Conservation (phyloP, 2,329 filamentous ascomycete genomes). For the Diaporthe helianthi region DNA sequence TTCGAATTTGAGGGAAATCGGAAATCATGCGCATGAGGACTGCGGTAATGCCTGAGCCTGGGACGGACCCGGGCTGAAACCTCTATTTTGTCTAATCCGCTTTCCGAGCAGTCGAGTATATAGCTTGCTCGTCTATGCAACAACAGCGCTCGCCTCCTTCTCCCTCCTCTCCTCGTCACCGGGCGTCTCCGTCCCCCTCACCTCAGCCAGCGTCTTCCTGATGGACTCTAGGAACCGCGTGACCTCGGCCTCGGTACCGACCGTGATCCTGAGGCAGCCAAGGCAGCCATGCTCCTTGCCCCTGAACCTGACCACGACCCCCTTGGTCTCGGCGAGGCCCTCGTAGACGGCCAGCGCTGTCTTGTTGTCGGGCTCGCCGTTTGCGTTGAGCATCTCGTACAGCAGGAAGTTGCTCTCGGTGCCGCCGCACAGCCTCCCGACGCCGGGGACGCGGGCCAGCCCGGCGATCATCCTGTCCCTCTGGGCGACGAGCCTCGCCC, state of each 20-base stretch:
- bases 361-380: constrained; percentile 79
- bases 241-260: constrained; percentile 89
- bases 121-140: constrained; percentile 42
- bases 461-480: constrained; percentile 77
- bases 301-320: constrained; percentile 92
- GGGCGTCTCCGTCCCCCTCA: constrained; percentile 44
- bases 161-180: constrained; percentile 47
- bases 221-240: constrained; percentile 78
- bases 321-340: constrained; percentile 80
- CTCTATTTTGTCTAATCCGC: constrained; percentile 22
- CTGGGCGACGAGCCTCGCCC: constrained; percentile 74
- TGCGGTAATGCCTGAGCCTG: background rate
- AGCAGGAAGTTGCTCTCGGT: constrained; percentile 87
- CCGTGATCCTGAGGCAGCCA: constrained; percentile 88
- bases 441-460: constrained; percentile 76
- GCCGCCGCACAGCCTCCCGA: constrained; percentile 84
- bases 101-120: background rate
- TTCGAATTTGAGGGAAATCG: background rate
- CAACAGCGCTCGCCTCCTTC: constrained; percentile 45
- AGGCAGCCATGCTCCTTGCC: constrained; percentile 91
- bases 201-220: constrained; percentile 54
- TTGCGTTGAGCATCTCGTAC: constrained; percentile 80
- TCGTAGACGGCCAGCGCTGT: constrained; percentile 84
- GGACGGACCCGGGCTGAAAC: background rate
- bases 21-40: background rate